Base-by-base conservation (phyloP, 139 green algal genomes). In the Coelastrella sp. region DNA sequence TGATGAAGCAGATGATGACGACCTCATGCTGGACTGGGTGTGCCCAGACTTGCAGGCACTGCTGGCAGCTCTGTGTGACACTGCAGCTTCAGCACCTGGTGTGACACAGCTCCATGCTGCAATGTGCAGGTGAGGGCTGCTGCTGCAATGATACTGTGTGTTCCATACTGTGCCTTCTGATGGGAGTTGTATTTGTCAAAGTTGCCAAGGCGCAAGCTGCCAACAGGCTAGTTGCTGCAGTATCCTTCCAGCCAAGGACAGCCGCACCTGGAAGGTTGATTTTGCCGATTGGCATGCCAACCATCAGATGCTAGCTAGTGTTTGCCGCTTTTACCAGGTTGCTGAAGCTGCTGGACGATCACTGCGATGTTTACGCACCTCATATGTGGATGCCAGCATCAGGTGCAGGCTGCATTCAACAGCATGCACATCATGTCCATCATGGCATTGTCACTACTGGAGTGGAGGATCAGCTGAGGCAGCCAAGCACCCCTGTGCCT, bases 261-360 rank as follows among this genome's bases (percentile, higher is more conserved):
- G 25, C 14, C 22, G 25, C 10, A 20, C 5, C 8, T 61, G 27
- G 8, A 35, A 56, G 19, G 12, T 63, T 27, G 78, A 20, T 17
- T 25, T 76, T 76, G 68, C 68, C 19, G 11, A 70, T 70, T 70
- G 63, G 8, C 6, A n/a, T 25, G 68, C 8, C 68, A 49, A 49
- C 3, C 3, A 49, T 49, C 35, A 49, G 3, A 49, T 49, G 35
- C 35, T 49, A 49, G 35, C 35, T 49, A 49, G 1, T 3, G 35
- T 49, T 49, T 49, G 35, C 35, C 35, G 78, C 25, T 83, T 59
- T 60, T 27, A 9, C 17, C 83, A 79, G 68, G 68, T 12, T 91
- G 72, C 59, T 91, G 59, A 25, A 89, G 88, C 25, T 61, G 81
- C 81, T 91, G 24, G 72, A 86, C 14, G 49, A 63, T 19, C 82